phyloP scores from a whole-genome alignment of 257 asterid genomes.

The Solanum bukasovii region DNA sequence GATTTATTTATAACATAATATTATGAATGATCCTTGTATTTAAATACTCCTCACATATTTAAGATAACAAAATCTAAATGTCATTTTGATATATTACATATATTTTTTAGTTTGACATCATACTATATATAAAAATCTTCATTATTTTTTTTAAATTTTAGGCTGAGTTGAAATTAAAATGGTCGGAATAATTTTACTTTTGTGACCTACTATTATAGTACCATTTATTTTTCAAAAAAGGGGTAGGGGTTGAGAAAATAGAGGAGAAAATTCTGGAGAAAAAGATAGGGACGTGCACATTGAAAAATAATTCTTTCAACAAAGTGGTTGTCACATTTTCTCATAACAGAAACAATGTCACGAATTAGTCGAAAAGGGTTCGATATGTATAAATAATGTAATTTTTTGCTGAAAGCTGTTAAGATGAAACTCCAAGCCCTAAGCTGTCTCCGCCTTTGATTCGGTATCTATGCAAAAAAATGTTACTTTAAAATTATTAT shows the following conservation, averaged over 20 bases:
- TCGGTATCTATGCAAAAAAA: too few relatives aligned
- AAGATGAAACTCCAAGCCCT: too few relatives aligned
- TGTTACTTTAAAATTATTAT: too few relatives aligned
- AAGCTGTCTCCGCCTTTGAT: too few relatives aligned
- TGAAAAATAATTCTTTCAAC: neutral
- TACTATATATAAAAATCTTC: too few relatives aligned
- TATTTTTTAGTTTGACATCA: too few relatives aligned
- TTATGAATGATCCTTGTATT: neutral
- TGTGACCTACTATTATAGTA: neutral
- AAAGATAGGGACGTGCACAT: neutral
- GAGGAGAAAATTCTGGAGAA: neutral
- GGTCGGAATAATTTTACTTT: neutral
- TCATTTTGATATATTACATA: too few relatives aligned
- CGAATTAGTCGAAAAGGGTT: neutral
- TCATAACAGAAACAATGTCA: neutral
- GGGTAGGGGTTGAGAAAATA: neutral
- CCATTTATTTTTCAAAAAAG: neutral
- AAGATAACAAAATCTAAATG: neutral
- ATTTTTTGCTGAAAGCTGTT: neutral
- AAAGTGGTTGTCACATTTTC: neutral
- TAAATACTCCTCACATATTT: neutral
- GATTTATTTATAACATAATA: neutral
- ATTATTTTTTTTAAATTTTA: too few relatives aligned
- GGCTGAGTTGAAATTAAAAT: too few relatives aligned
- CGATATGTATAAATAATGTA: too few relatives aligned